Base-by-base conservation (phyloP, 352 stramenopile genomes). In the Pythium brachiatum region DNA sequence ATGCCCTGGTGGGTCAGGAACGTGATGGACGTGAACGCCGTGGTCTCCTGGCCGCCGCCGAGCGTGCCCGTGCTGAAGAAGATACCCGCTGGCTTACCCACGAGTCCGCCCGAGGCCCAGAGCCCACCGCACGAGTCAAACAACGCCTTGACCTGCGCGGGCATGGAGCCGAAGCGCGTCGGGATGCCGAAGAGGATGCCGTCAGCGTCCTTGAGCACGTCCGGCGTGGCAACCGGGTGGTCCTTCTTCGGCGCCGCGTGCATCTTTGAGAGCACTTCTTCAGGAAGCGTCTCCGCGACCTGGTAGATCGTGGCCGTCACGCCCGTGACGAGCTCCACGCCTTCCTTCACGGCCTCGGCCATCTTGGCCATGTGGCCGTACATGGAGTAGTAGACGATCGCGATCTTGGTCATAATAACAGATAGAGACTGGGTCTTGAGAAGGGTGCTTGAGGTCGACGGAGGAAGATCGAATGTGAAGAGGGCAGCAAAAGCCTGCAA, bases 111-210 rank as follows among this genome's bases (percentile, higher is more conserved):
- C 16, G 41, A 72, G 44, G 73, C 52, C 86, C 86, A 95, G 16
- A 92, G 75, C 32, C 68, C 58, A 31, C 86, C 86, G 20, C 66
- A 84, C 25, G 65, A 52, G 69, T 94, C 86, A 16, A 90, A 81
- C 57, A 94, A 77, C 16, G 77, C 65, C 79, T 92, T 92, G 53
- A 95, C 74, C 71, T 95, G 84, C 16, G 87, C 76, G 20, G 72
- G 59, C 12, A 74, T 43, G 34, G 77, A 79, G 63, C 90, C 90
- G 58, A 92, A 96, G 13, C 90, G 83, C 53, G 88, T 95, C 21
- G 83, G 81, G 60, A 97, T 66, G 57, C 90, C 89, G 44, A 97
- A 92, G 9, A 97, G 64, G 56, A 97, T 68, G 48, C 89, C 91
- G 63, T 97, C 88, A 12, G 75, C 76, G 9, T 92, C 78, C 50